Conservation (phyloP, 2,329 filamentous ascomycete genomes). For the Bipolaris victoriae region DNA sequence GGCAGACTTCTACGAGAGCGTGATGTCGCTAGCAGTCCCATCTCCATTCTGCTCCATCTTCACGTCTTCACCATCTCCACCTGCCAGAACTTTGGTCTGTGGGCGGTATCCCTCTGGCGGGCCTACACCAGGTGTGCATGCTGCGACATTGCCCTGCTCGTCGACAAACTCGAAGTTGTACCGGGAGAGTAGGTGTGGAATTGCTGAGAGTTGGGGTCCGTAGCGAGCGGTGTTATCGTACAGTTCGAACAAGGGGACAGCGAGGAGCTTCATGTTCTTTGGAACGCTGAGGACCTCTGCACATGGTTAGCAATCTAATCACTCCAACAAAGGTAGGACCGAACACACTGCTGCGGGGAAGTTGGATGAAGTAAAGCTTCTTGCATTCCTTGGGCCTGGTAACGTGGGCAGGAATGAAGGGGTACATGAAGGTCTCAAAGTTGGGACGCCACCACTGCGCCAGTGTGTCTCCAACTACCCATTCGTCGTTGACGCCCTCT, state of each 20-base stretch:
- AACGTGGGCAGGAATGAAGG: constrained; percentile 94
- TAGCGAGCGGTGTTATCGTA: constrained; percentile 97
- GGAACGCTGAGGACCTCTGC: constrained; percentile 92
- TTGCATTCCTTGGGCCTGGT: constrained; percentile 98
- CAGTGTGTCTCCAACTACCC: constrained; percentile 92
- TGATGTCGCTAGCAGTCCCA: constrained; percentile 42
- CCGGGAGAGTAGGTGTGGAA: constrained; percentile 89
- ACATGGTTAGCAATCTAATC: constrained; percentile 16
- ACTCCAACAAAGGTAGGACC: constrained; percentile 8
- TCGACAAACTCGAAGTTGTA: constrained; percentile 99
- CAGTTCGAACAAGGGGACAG: constrained; percentile 94
- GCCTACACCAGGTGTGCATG: constrained; percentile 79
- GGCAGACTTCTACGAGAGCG: constrained; percentile 34
- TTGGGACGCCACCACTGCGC: constrained; percentile 99
- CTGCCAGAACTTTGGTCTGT: constrained; percentile 47
- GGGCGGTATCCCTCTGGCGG: constrained; percentile 50
- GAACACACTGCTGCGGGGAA: constrained; percentile 81
- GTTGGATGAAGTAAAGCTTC: constrained; percentile 96
- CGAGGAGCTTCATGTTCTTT: constrained; percentile 99
- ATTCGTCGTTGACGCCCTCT: constrained; percentile 88
- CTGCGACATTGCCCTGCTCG: constrained; percentile 86
- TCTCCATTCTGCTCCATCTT: constrained; percentile 49
- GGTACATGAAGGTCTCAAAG: constrained; percentile 99
- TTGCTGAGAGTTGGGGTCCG: constrained; percentile 93
- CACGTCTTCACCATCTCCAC: constrained; percentile 46